Base-by-base conservation (phyloP, 2,329 filamentous ascomycete species). In the Pyrenochaeta sp. region DNA sequence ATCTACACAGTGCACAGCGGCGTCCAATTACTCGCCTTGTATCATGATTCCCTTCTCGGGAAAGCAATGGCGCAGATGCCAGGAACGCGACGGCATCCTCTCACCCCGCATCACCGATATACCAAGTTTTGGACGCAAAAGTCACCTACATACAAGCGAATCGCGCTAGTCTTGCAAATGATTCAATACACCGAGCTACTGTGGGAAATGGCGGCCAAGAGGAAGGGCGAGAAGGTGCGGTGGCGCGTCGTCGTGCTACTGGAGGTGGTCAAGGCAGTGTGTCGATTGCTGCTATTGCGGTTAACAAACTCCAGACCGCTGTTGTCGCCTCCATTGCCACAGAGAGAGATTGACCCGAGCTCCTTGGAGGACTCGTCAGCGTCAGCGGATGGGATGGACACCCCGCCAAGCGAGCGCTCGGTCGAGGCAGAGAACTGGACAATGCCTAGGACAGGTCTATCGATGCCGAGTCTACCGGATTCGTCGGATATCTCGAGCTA, bases 191-290 rank as follows among this genome's bases (percentile, higher is more conserved):
- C 93, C 0, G 92, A 99, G 78, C 81, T 99, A 27, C 79, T 99
- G n/a, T 95, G 94, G 85, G 95, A 99, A 75, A 99, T 99, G 95
- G 86, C 90, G 23, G 93, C 93, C 23, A 96, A 96, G 77, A 85
- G 94, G 43, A 88, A 88, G 58, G 90, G 91, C 15, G 92, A 96
- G 75, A 87, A 85, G 68, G 78, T 89, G 21, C 86, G 92, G 27
- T 99, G 95, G 95, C 87, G 91, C 45, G 87, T 96, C 0, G 87
- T 98, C 5, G 87, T 98, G 10, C 72, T 96, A 3, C 81, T 99
- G 18, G 95, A 99, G 77, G 83, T 86, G 0, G 81, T 95, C 70
- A 98, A 98, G 77, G 93, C 94, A 2, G 64, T 95, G 7, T 97
- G 94, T 73, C 83, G 91, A 46, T 78, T 97, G 42, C 78, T 96